Base-by-base conservation (phyloP, 2,329 filamentous ascomycete genomes). In the Neopestalotiopsis sp. region DNA sequence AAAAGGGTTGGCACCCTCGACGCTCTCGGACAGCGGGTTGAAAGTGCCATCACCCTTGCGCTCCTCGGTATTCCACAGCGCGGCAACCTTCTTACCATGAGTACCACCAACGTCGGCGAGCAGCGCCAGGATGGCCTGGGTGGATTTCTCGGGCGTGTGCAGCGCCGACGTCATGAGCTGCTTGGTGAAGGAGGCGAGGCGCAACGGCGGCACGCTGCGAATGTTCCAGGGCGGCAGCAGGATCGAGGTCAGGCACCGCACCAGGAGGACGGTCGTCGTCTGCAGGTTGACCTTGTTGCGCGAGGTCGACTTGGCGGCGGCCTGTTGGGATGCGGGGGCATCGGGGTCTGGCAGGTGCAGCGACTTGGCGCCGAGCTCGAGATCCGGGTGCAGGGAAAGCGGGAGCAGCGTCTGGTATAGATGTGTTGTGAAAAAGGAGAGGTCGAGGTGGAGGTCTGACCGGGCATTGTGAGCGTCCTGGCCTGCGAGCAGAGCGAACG, bases 51-150 rank as follows among this genome's bases (percentile, higher is more conserved):
- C 95, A 6, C 95, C 95, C 78, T 93, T 92, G 64, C 95, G 87
- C 83, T 98, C 96, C 78, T 98, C 95, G 0, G 94, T 97, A 75
- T 97, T 91, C 95, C 96, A 99, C 70, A 99, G 81, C n/a, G 91
- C 89, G 49, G 89, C 89, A 58, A 98, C 89, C 81, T 95, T 97
- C 74, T 90, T 91, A 62, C 91, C 91, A 78, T 99, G 94, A 2
- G 91, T 91, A 79, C 93, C 93, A 0, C 92, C 89, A 1, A 98
- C 89, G 74, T 95, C 92, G 65, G 89, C 89, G 58, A 98, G 81
- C 34, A 99, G 84, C 1, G 91, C 91, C 4, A 98, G 84, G 67
- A 95, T 87, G 0, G 95, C 95, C 72, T 94, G 88, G 56, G 90
- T 89, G 1, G 93, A 97, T 80, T 97, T 97, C 81, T 98, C 95